Percentiles rank a stretch among this genome's conserved stretches.
Conservation (phyloP, 1,139 yeast species). For the Suhomyces panamericanus region DNA sequence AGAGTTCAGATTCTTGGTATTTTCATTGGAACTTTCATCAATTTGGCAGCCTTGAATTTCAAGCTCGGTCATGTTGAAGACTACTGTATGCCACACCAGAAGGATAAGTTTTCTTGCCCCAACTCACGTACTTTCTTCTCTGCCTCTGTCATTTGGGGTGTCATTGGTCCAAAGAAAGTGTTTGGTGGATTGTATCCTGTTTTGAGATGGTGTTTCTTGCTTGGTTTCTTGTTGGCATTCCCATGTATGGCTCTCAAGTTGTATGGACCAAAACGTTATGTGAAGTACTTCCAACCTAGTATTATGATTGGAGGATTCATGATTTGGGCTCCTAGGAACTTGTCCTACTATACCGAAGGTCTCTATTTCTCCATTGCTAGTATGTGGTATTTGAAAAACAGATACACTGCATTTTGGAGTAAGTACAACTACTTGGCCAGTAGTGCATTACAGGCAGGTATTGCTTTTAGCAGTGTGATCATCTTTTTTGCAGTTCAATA, state of each 20-base stretch:
- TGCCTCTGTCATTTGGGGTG: constrained; percentile 67
- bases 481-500: constrained; percentile 25
- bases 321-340: constrained; percentile 19
- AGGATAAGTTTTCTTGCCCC: constrained; percentile 50
- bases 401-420: constrained; percentile 20
- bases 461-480: constrained; percentile 21
- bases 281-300: constrained; percentile 21
- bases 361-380: constrained; percentile 17
- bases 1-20: constrained; percentile 55
- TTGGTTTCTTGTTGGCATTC: constrained; percentile 45
- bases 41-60: constrained; percentile 57
- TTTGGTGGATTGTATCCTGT: constrained; percentile 50
- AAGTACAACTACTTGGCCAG: constrained; percentile 22
- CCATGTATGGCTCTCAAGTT: constrained; percentile 30
- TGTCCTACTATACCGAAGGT: constrained; percentile 20
- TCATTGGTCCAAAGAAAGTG: constrained; percentile 56
- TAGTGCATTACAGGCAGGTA: constrained; percentile 23
- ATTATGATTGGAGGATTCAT: constrained; percentile 21
- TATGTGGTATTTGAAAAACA: constrained; percentile 20
- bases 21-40: constrained; percentile 44
- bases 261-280: constrained; percentile 17
- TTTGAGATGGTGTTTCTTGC: constrained; percentile 51
- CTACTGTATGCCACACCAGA: constrained; percentile 46
- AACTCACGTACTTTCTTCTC: constrained; percentile 47
- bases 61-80: constrained; percentile 46